Evolutionary conservation across 306 rosid species (phyloP), one percentile per base, ranked within the genome.

Genomic region (Dryas alaskensis): DNA sequence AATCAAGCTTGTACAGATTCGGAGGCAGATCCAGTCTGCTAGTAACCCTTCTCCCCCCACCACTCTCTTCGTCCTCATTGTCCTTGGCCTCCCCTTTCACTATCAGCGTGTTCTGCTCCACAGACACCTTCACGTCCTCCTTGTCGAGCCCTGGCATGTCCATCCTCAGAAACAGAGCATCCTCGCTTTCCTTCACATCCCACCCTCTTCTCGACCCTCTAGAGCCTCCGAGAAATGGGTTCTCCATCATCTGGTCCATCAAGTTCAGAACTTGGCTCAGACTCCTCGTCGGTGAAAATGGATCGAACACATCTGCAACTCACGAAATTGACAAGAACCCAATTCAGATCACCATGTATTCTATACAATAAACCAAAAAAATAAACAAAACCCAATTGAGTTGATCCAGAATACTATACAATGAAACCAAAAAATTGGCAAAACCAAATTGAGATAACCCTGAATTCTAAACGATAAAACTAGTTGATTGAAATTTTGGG

Each of bases 91-190:
- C 90, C 0, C 92, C 97, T 76, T 72, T 90, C 13, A 92, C 84
- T 0, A 73, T 73, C 42, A 90, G 91, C 0, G 88, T 88, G 79
- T 83, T 87, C 78, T 88, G 88, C 74, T 92, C 92, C 75, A 92
- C 92, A 0, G 86, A 27, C 0, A 92, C 84, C 71, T 89, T 90
- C 72, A 92, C 95, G 5, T 92, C 86, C 0, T 86, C 92, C 57
- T 88, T 90, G 22, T 79, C 78, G 0, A 92, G 64, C 0, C 98
- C 97, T 6, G 90, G 98, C 98, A 90, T 89, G 71, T 90, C 97
- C 80, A 92, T 77, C 0, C 95, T 79, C 1, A 90, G 75, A 60
- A 44, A 78, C 70, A 92, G 86, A 49, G 81, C 79, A 3, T 86
- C 81, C 0, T 86, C 73, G 3, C 80, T 84, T 40, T 92, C 98